Evolutionary conservation across 306 rosid genomes (phyloP), one percentile per base, ranked within the genome.

Genomic region (Cucurbita argyrosperma): DNA sequence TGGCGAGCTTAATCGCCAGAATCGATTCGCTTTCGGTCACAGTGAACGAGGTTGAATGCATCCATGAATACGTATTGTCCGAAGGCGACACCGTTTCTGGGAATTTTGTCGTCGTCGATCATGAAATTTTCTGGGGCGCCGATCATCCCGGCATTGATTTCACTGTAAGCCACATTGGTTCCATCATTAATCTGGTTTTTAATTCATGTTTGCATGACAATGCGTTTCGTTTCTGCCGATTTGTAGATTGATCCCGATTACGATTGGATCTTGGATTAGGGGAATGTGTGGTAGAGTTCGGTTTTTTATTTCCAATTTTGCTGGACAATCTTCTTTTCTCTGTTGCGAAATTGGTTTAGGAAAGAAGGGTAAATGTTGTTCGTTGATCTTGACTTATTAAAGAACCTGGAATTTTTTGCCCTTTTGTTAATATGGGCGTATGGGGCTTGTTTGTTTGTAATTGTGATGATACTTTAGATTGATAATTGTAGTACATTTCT

Each of bases 121-220:
- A 91, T 71, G 99, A 89, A 18, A 95, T 95, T 76, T 95, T 91
- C 89, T 95, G 99, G 99, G 49, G 81, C 76, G 72, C 89, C 52
- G 99, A 95, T 89, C 99, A 95, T 79, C 97, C 99, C 6, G 99
- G 99, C 74, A 84, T 95, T 54, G 97, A 91, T 80, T 83, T 95
- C 72, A 81, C 87, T 71, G 99, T 95, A 42, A 81, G 82, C 71
- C 11, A 21, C 1, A 23, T 74, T 54, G 19, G 14, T 45, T 13
- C 46, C 6, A 6, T 74, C n/a, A 8, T 10, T 64, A 8, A 30
- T 77, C 26, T 38, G 12, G 73, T 74, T 3, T 58, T 68, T 12
- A 1, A 26, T 15, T 46, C 49, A 15, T 76, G 19, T 55, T n/a
- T 42, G 8, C 37, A 12, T 65, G 40, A 52, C 4, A 13, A 14